Conservation (phyloP, 768 basidiomycete species). For the Psilocybe sp. region DNA sequence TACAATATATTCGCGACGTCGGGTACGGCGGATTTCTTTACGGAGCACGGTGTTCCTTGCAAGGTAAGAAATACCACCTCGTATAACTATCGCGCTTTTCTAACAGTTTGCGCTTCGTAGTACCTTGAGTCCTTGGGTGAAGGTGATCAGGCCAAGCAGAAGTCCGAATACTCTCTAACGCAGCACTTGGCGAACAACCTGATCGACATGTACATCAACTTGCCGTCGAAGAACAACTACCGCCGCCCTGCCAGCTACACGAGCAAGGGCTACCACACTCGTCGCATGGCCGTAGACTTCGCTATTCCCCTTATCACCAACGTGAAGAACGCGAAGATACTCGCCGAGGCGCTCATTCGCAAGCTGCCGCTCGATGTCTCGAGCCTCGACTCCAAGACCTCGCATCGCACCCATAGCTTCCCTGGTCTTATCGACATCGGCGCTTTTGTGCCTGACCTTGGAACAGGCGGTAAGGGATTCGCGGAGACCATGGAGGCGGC, state of each 20-base stretch:
- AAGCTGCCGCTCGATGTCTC: slow-evolving; percentile 91
- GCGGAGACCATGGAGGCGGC: slow-evolving; percentile 74
- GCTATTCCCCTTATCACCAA: slow-evolving; percentile 97
- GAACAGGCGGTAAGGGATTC: slow-evolving; percentile 57
- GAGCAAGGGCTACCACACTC: slow-evolving; percentile 94
- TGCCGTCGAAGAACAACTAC: slow-evolving; percentile 97
- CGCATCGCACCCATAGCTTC: slow-evolving; percentile 85
- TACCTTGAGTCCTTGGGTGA: slow-evolving; percentile 89
- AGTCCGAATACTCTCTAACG: slow-evolving; percentile 95
- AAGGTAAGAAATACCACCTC: slow-evolving; percentile 50
- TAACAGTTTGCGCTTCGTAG: slow-evolving; percentile 31
- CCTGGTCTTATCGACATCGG: slow-evolving; percentile 90
- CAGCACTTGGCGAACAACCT: slow-evolving; percentile 96
- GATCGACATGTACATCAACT: slow-evolving; percentile 99
- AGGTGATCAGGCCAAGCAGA: slow-evolving; percentile 72
- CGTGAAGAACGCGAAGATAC: slow-evolving; percentile 96
- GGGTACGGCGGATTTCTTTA: slow-evolving; percentile 96
- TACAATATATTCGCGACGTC: slow-evolving; percentile 97
- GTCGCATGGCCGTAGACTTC: slow-evolving; percentile 98
- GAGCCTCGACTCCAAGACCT: slow-evolving; percentile 89
- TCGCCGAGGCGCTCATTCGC: slow-evolving; percentile 89
- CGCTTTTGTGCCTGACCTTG: slow-evolving; percentile 78
- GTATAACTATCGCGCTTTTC: not conserved
- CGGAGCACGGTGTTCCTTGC: slow-evolving; percentile 95
- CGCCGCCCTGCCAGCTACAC: slow-evolving; percentile 96